Percentiles rank a stretch among this genome's conserved stretches.
These are phyloP conservation scores for Ophiocordyceps sinensis DNA, from an alignment of 2,329 filamentous ascomycete species.

Conservation along the genomic window DNA sequence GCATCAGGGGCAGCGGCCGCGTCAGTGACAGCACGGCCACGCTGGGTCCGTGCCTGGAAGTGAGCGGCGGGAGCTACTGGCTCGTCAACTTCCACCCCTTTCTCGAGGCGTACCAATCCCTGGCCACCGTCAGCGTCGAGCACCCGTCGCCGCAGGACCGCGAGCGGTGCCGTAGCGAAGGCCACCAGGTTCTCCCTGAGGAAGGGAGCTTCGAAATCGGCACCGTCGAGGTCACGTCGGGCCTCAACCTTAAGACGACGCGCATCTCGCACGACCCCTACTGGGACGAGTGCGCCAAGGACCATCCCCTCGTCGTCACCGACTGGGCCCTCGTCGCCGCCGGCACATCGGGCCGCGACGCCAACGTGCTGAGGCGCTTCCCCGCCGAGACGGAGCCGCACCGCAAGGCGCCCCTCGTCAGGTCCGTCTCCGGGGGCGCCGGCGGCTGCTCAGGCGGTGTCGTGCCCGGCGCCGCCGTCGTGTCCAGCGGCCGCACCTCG, in stretches of 20 bases:
- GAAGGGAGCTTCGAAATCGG: slow-evolving; percentile 18
- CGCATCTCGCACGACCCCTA: slow-evolving; percentile 28
- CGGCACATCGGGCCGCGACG: slow-evolving; percentile 12
- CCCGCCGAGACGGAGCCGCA: slow-evolving; percentile 19
- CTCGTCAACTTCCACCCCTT: slow-evolving; percentile 30
- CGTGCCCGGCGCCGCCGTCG: slow-evolving; percentile 19
- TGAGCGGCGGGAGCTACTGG: slow-evolving; percentile 25
- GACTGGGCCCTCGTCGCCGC: slow-evolving; percentile 29
- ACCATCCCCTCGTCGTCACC: slow-evolving; percentile 25
- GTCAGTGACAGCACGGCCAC: slow-evolving; percentile 24
- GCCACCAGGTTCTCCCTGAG: slow-evolving; percentile 21
- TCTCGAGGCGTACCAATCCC: slow-evolving; percentile 17
- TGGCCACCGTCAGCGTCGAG: slow-evolving; percentile 16
- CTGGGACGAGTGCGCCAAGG: slow-evolving; percentile 26
- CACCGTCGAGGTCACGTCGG: slow-evolving; percentile 23
- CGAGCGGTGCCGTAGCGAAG: slow-evolving; percentile 16
- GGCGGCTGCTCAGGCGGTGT: slow-evolving; percentile 8
- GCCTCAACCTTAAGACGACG: slow-evolving; percentile 26
- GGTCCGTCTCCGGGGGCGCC: slow-evolving; percentile 7
- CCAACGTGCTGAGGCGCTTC: slow-evolving; percentile 26
- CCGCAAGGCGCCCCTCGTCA: slow-evolving; percentile 17
- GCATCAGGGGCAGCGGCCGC: slow-evolving; percentile 14
- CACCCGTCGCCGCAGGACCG: slow-evolving; percentile 28
- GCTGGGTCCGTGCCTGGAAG: slow-evolving; percentile 23
- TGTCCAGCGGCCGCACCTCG: slow-evolving; percentile 27